Conservation (phyloP, 2,329 filamentous ascomycete genomes). For the Colletotrichum tabaci region DNA sequence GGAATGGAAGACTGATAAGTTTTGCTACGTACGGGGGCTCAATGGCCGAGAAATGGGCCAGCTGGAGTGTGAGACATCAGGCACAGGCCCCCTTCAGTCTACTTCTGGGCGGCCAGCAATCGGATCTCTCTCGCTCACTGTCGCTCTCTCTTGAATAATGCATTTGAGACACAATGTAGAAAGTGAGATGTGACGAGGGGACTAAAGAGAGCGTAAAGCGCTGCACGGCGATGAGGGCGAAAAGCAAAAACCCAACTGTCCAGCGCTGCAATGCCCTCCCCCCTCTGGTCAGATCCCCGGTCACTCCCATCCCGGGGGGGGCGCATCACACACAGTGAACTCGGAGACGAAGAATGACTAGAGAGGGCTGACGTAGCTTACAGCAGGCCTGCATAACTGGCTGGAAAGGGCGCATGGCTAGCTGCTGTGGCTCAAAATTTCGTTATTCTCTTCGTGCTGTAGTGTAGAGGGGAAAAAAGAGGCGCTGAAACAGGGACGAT, state of each 20-base stretch:
- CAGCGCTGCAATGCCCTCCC: background rate
- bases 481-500: slow-evolving; percentile 41
- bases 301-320: slow-evolving; percentile 1
- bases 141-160: slow-evolving; percentile 17
- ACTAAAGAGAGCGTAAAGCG: slow-evolving; percentile 18
- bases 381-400: slow-evolving; percentile 33
- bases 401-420: slow-evolving; percentile 24
- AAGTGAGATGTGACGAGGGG: slow-evolving; percentile 28
- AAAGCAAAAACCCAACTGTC: slow-evolving; percentile 25
- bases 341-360: background rate
- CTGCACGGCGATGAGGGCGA: slow-evolving; percentile 3
- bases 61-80: slow-evolving; percentile 37
- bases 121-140: slow-evolving; percentile 16
- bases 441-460: slow-evolving; percentile 1
- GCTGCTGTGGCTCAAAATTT: slow-evolving; percentile 4
- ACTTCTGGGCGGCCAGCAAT: slow-evolving; percentile 26
- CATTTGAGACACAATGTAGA: slow-evolving; percentile 35
- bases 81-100: slow-evolving; percentile 24
- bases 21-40: slow-evolving; percentile 28
- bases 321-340: background rate
- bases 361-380: slow-evolving; percentile 29
- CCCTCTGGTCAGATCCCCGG: slow-evolving; percentile 11
- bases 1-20: slow-evolving; percentile 40
- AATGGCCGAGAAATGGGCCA: slow-evolving; percentile 32
- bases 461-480: slow-evolving; percentile 15